phyloP scores from a whole-genome alignment of 2,329 filamentous ascomycete species.

The Trichophyton schoenleinii region DNA sequence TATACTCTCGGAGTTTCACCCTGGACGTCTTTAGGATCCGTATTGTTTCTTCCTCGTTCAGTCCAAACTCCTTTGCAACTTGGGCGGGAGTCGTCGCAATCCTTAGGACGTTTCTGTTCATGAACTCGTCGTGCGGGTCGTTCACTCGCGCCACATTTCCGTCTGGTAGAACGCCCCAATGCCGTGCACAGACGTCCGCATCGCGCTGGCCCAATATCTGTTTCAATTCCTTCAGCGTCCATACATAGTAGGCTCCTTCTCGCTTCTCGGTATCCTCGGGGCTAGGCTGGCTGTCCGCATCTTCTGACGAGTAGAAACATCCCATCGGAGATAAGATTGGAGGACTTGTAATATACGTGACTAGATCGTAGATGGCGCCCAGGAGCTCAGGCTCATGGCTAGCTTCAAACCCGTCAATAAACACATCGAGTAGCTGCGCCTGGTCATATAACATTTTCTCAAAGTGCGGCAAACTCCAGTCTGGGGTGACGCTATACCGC shows the following conservation, averaged over 20 bases:
- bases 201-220: conserved; percentile 57
- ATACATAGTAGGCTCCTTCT: conserved; percentile 89
- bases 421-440: conserved; percentile 68
- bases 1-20: conserved; percentile 55
- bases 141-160: conserved; percentile 75
- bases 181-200: conserved; percentile 61
- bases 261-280: conserved; percentile 67
- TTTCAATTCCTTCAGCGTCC: conserved; percentile 79
- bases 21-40: conserved; percentile 55
- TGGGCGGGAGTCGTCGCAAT: conserved; percentile 55
- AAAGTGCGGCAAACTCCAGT: conserved; percentile 93
- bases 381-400: conserved; percentile 59
- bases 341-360: conserved; percentile 65
- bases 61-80: conserved; percentile 61
- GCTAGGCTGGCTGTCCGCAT: conserved; percentile 69
- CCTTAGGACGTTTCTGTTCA: conserved; percentile 80
- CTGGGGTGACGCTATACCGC: conserved; percentile 75
- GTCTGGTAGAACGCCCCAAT: conserved; percentile 72
- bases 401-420: conserved; percentile 71
- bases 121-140: conserved; percentile 86
- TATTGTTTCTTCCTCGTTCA: conserved; percentile 56
- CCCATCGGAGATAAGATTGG: conserved; percentile 57
- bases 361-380: conserved; percentile 66
- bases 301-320: conserved; percentile 77
- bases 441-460: conserved; percentile 97